phyloP scores from a whole-genome alignment of 2,329 filamentous ascomycete species.

The Aureobasidium sp. region DNA sequence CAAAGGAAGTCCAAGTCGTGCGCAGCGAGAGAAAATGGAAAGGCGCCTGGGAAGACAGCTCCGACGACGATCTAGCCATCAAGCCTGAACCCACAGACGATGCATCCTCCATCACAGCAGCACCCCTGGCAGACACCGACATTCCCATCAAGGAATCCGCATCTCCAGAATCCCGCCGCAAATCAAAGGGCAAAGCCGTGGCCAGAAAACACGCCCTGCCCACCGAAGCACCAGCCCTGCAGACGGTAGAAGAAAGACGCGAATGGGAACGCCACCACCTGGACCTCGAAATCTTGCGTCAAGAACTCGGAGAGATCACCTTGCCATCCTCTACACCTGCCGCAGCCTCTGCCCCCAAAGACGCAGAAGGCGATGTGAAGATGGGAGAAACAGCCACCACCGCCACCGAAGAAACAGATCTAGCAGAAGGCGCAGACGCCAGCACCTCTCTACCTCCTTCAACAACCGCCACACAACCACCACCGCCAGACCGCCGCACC shows the following conservation, averaged over 20 bases:
- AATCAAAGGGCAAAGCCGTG: not conserved
- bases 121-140: not conserved
- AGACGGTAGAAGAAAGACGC: constrained; percentile 44
- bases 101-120: constrained; percentile 8
- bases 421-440: constrained; percentile 8
- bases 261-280: constrained; percentile 42
- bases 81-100: constrained; percentile 46
- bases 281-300: constrained; percentile 37
- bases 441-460: not conserved
- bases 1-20: constrained; percentile 35
- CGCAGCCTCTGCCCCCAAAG: constrained; percentile 15
- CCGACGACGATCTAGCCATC: constrained; percentile 32
- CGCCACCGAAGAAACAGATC: constrained; percentile 13
- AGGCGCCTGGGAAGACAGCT: constrained; percentile 36
- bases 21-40: constrained; percentile 34
- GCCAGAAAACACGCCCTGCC: not conserved
- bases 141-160: constrained; percentile 14
- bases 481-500: constrained; percentile 32
- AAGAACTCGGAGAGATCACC: constrained; percentile 38
- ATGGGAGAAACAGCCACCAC: constrained; percentile 25
- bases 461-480: not conserved
- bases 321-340: constrained; percentile 11
- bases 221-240: constrained; percentile 25
- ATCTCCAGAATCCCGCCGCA: constrained; percentile 2
- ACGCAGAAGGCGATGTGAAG: constrained; percentile 33